Percentiles rank a stretch among this genome's conserved stretches.
These are phyloP conservation scores for Rhizoclosmatium sp. DNA, from an alignment of 192 early-diverging fungal genomes.

Conservation along the genomic window DNA sequence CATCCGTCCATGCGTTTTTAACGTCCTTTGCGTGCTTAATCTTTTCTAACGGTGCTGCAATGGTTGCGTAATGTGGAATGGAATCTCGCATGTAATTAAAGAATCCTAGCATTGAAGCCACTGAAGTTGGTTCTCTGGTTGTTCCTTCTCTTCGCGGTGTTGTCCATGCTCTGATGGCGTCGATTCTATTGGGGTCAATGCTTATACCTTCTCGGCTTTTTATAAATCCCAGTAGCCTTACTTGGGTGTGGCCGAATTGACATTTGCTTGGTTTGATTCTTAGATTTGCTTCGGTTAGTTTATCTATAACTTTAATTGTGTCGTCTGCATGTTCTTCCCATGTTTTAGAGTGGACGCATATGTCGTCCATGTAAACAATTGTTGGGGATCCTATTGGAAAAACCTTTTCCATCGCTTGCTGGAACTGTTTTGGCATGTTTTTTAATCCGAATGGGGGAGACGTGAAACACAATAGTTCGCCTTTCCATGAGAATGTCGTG, in stretches of 20 bases:
- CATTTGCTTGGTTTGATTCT: constrained; percentile 6
- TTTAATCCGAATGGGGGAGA: constrained; percentile 7
- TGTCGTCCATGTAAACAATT: constrained; percentile 12
- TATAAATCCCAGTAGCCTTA: constrained; percentile 5
- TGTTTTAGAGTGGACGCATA: constrained; percentile 3
- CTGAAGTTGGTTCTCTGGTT: not conserved
- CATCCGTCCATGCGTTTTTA: not conserved
- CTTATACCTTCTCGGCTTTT: not conserved
- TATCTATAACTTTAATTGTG: not conserved
- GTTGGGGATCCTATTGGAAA: not conserved
- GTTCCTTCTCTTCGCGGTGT: not conserved
- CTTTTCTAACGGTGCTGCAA: not conserved
- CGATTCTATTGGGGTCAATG: not conserved
- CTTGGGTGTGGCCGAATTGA: not conserved
- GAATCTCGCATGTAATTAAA: not conserved
- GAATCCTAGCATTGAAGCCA: not conserved
- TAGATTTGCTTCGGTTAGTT: constrained; percentile 1
- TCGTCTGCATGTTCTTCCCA: not conserved
- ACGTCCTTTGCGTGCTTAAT: not conserved
- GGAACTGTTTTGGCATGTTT: constrained; percentile 1
- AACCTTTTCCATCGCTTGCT: constrained; percentile 7
- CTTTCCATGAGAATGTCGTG: constrained; percentile 10
- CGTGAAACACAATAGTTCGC: not conserved
- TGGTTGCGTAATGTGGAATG: not conserved
- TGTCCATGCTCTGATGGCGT: not conserved